These are phyloP conservation scores for Penicillium salamii DNA, from an alignment of 495 filamentous ascomycete genomes.

Conservation along the genomic window DNA sequence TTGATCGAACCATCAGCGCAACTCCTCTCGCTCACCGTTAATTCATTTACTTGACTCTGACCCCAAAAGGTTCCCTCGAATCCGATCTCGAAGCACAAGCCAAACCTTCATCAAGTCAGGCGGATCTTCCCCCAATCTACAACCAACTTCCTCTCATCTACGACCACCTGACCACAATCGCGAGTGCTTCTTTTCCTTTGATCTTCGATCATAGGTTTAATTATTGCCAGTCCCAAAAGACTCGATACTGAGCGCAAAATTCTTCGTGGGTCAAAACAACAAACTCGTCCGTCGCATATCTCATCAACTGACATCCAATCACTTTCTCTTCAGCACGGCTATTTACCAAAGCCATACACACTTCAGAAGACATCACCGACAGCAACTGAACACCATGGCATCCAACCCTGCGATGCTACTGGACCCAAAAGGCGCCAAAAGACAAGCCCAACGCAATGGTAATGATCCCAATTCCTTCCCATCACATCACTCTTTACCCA, in stretches of 20 bases:
- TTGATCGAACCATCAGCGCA: conserved; percentile 12
- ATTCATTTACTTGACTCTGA: neutral
- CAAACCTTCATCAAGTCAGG: neutral
- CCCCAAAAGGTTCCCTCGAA: neutral
- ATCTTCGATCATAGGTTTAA: neutral
- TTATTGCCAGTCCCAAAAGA: neutral
- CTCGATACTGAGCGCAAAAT: neutral
- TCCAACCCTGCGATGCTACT: conserved; percentile 44
- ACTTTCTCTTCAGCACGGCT: neutral
- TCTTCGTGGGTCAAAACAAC: neutral
- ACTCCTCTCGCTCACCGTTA: neutral
- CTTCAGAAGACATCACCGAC: neutral
- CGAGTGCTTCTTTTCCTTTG: neutral
- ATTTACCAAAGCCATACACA: neutral
- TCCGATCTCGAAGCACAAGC: neutral
- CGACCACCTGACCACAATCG: neutral
- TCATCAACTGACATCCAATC: conserved; percentile 1
- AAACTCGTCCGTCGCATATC: neutral
- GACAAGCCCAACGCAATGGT: conserved; percentile 34
- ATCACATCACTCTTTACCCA: neutral
- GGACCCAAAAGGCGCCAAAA: conserved; percentile 39
- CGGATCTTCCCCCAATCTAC: neutral
- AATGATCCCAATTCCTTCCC: conserved; percentile 15
- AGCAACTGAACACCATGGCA: conserved; percentile 28
- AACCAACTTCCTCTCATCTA: neutral